Conservation (phyloP, 2,329 filamentous ascomycete species). For the Canariomyces notabilis region DNA sequence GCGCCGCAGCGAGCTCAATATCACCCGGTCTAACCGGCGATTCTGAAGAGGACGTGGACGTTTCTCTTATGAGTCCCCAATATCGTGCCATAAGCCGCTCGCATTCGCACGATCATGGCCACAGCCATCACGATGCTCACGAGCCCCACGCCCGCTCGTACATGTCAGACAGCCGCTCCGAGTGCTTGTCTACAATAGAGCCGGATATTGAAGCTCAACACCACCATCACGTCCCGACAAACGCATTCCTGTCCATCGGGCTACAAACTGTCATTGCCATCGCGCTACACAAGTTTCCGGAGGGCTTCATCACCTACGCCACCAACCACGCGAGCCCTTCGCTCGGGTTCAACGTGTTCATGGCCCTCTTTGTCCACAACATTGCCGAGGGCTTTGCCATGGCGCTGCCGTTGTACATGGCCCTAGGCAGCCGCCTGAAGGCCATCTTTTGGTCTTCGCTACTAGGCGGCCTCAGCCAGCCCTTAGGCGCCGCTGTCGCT, state of each 20-base stretch:
- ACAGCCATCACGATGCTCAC: slow-evolving; percentile 12
- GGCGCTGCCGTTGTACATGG: slow-evolving; percentile 87
- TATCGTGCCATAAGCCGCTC: slow-evolving; percentile 36
- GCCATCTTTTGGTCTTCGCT: slow-evolving; percentile 82
- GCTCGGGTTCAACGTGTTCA: slow-evolving; percentile 86
- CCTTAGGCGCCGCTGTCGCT: slow-evolving; percentile 76
- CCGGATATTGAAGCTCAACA: slow-evolving; percentile 55
- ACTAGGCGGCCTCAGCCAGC: slow-evolving; percentile 82
- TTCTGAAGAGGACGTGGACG: slow-evolving; percentile 25
- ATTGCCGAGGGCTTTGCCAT: slow-evolving; percentile 96
- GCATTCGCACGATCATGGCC: slow-evolving; percentile 32
- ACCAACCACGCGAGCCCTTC: slow-evolving; percentile 92
- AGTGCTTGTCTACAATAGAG: slow-evolving; percentile 16
- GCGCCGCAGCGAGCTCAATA: slow-evolving; percentile 37
- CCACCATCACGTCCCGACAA: slow-evolving; percentile 92
- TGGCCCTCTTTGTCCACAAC: slow-evolving; percentile 96
- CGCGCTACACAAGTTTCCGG: slow-evolving; percentile 91
- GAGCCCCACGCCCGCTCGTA: slow-evolving; percentile 15
- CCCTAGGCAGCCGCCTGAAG: slow-evolving; percentile 70
- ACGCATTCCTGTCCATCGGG: slow-evolving; percentile 91
- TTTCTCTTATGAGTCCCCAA: slow-evolving; percentile 30
- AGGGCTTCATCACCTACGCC: slow-evolving; percentile 83
- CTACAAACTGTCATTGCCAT: slow-evolving; percentile 94
- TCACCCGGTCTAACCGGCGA: slow-evolving; percentile 29
- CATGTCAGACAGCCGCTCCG: slow-evolving; percentile 16